Percentiles rank a stretch among this genome's conserved stretches.
These are phyloP conservation scores for Botrytis hyacinthi DNA, from an alignment of 2,329 filamentous ascomycete species.

Conservation along the genomic window DNA sequence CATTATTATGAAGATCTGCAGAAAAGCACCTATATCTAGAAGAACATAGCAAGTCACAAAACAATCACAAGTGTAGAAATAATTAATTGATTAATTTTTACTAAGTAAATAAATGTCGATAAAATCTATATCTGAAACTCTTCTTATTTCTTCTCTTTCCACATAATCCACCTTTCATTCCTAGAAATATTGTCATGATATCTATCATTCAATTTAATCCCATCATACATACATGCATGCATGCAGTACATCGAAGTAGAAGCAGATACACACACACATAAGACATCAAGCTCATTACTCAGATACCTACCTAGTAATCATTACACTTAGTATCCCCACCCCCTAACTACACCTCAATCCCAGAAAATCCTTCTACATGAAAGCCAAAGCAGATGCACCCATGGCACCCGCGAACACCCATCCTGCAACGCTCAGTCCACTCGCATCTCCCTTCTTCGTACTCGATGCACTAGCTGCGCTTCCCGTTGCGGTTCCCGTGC, in stretches of 20 bases:
- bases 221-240: not conserved
- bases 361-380: not conserved
- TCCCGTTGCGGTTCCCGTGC: not conserved
- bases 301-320: not conserved
- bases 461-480: not conserved
- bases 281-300: not conserved
- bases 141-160: not conserved
- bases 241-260: not conserved
- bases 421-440: not conserved
- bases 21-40: not conserved
- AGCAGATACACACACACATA: not conserved
- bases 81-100: not conserved
- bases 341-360: not conserved
- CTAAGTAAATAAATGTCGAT: not conserved
- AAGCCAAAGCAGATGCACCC: not conserved
- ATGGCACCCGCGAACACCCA: not conserved
- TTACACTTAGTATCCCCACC: not conserved
- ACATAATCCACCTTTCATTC: not conserved
- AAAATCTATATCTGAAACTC: not conserved
- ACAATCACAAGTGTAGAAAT: too few species aligned
- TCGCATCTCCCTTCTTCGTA: conserved; percentile 11
- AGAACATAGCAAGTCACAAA: too few species aligned
- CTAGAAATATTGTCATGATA: not conserved
- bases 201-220: not conserved
- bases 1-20: not conserved